Conservation (phyloP, 2,329 filamentous ascomycete genomes). For the Fonsecaea erecta region DNA sequence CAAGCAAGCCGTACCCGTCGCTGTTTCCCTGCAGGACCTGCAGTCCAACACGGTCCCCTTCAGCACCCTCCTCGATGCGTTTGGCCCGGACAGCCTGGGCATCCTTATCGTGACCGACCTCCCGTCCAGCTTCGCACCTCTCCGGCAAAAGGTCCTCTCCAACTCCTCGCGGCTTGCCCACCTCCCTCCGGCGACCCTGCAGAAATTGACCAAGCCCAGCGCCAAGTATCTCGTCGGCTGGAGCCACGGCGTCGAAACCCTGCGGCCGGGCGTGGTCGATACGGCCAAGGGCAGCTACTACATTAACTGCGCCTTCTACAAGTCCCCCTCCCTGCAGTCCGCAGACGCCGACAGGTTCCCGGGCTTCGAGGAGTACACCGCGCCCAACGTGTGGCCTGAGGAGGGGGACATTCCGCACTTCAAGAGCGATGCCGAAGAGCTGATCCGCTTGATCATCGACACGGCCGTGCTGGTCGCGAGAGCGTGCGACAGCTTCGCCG, state of each 20-base stretch:
- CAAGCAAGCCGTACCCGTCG: conserved; percentile 32
- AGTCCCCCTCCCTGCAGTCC: conserved; percentile 45
- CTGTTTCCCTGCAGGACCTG: conserved; percentile 34
- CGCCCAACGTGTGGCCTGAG: conserved; percentile 84
- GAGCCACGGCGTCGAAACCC: conserved; percentile 67
- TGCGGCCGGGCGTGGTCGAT: conserved; percentile 65
- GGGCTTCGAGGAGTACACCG: conserved; percentile 83
- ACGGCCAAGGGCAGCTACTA: conserved; percentile 69
- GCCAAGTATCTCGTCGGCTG: conserved; percentile 67
- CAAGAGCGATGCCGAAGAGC: conserved; percentile 69
- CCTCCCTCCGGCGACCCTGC: conserved; percentile 71
- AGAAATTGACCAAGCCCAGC: conserved; percentile 48
- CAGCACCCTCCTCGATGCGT: conserved; percentile 65
- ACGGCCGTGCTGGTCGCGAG: conserved; percentile 83
- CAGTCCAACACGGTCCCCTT: conserved; percentile 45
- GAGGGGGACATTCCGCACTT: conserved; percentile 72
- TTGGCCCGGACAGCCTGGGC: conserved; percentile 86
- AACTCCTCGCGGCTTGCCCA: conserved; percentile 90
- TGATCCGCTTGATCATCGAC: conserved; percentile 87
- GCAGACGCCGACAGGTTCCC: conserved; percentile 37
- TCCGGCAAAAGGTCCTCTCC: conserved; percentile 76
- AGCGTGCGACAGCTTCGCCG: conserved; percentile 87
- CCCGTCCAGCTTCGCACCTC: conserved; percentile 69
- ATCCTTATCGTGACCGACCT: conserved; percentile 93
- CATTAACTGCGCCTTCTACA: conserved; percentile 63